Evolutionary conservation across 371 early-diverging fungal genomes (phyloP).

Genomic region (Mucor indicus): DNA sequence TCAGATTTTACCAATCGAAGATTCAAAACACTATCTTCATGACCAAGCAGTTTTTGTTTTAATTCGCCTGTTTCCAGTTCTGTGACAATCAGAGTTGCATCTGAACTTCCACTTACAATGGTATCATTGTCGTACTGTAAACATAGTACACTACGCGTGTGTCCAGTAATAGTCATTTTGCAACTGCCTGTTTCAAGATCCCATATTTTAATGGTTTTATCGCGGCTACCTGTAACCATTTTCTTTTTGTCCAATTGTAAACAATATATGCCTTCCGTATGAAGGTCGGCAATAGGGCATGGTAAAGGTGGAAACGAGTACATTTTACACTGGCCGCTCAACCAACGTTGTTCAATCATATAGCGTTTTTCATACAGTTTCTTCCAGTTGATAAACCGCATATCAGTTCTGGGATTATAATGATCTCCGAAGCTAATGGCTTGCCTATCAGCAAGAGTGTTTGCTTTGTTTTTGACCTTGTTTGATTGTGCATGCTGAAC

Average conservation of each 20-base stretch:
- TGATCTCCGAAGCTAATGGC: no score
- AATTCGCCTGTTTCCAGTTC: constrained; percentile 50
- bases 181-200: constrained; percentile 55
- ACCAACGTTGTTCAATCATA: constrained; percentile 38
- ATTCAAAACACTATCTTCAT: constrained; percentile 76
- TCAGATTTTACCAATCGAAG: constrained; percentile 66
- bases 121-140: constrained; percentile 77
- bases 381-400: constrained; percentile 34
- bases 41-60: constrained; percentile 42
- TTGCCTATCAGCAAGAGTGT: no score
- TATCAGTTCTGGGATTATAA: constrained; percentile 27
- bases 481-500: no score
- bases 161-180: constrained; percentile 75
- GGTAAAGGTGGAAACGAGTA: constrained; percentile 30
- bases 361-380: constrained; percentile 30
- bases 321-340: constrained; percentile 33
- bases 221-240: constrained; percentile 92
- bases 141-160: constrained; percentile 87
- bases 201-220: constrained; percentile 87
- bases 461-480: no score
- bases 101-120: constrained; percentile 92
- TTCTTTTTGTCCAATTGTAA: constrained; percentile 82
- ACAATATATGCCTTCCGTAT: constrained; percentile 92
- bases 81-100: constrained; percentile 86
- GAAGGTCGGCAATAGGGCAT: constrained; percentile 65